Percentiles rank a stretch among this genome's conserved stretches.
These are phyloP conservation scores for Scheffersomyces stambukii DNA, from an alignment of 1,139 yeast species.

Conservation along the genomic window DNA sequence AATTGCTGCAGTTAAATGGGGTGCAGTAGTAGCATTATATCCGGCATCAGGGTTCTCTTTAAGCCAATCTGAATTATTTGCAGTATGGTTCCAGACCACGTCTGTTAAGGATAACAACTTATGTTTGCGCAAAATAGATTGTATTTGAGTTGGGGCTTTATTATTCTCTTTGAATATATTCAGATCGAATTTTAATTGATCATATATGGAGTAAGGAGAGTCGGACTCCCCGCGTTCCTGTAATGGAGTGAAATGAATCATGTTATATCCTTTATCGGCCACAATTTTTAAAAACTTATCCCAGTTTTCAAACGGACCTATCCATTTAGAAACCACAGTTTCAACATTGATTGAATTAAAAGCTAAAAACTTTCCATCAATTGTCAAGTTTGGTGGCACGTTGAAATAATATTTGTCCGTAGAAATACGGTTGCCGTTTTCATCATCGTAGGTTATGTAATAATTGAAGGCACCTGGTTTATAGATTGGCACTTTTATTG, in stretches of 20 bases:
- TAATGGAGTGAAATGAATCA: slow-evolving; percentile 94
- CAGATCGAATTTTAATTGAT: slow-evolving; percentile 77
- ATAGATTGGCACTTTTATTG: slow-evolving; percentile 56
- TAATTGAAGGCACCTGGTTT: slow-evolving; percentile 81
- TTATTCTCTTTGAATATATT: slow-evolving; percentile 47
- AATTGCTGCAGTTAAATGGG: slow-evolving; percentile 80
- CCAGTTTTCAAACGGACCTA: slow-evolving; percentile 70
- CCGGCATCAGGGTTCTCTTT: slow-evolving; percentile 87
- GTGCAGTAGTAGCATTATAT: slow-evolving; percentile 81
- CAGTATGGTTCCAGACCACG: slow-evolving; percentile 93
- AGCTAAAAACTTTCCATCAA: slow-evolving; percentile 56
- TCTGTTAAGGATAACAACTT: slow-evolving; percentile 79
- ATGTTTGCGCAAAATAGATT: slow-evolving; percentile 48
- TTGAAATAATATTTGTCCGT: slow-evolving; percentile 69
- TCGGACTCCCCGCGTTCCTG: slow-evolving; percentile 85
- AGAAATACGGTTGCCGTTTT: slow-evolving; percentile 19
- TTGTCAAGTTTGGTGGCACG: slow-evolving; percentile 71
- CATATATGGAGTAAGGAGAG: slow-evolving; percentile 89
- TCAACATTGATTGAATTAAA: slow-evolving; percentile 82
- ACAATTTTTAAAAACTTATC: slow-evolving; percentile 57
- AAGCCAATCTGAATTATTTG: slow-evolving; percentile 84
- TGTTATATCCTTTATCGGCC: slow-evolving; percentile 77
- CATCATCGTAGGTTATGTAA: slow-evolving; percentile 42
- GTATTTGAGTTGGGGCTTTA: slow-evolving; percentile 23
- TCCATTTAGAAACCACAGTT: slow-evolving; percentile 87